These are phyloP conservation scores for Acmispon strigosus DNA, from an alignment of 306 rosid species.

Conservation along the genomic window DNA sequence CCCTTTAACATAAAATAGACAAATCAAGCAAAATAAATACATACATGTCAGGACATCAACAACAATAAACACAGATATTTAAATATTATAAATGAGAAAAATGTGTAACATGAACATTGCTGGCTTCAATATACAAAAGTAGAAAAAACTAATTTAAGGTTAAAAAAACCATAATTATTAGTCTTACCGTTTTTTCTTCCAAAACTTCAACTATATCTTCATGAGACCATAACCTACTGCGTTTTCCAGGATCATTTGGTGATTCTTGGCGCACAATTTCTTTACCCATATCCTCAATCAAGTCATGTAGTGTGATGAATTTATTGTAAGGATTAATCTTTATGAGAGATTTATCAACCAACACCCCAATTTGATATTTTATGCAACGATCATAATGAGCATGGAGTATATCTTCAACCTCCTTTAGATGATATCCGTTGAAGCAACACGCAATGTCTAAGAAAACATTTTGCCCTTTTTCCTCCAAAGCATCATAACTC, in stretches of 20 bases:
- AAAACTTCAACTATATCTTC: not conserved
- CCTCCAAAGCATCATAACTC: not conserved
- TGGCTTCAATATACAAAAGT: not conserved
- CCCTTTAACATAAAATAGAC: too few relatives aligned
- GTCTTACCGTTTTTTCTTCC: not conserved
- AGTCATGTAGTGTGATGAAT: not conserved
- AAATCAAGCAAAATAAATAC: too few relatives aligned
- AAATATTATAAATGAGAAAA: not conserved
- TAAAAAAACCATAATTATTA: not conserved
- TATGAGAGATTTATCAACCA: not conserved
- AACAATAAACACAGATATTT: too few relatives aligned
- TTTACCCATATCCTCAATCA: not conserved
- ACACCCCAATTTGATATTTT: not conserved
- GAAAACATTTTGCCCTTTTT: not conserved
- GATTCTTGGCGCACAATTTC: constrained; percentile 1
- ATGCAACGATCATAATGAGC: not conserved
- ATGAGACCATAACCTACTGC: not conserved
- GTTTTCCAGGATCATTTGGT: not conserved
- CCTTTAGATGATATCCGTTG: not conserved
- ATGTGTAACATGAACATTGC: not conserved
- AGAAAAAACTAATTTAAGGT: not conserved
- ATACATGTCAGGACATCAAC: not conserved
- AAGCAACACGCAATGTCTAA: not conserved
- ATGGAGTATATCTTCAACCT: not conserved
- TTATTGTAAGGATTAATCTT: not conserved